These are phyloP conservation scores for Nakaseomyces kungkrabaensis DNA, from an alignment of 1,139 yeast species.

Conservation along the genomic window DNA sequence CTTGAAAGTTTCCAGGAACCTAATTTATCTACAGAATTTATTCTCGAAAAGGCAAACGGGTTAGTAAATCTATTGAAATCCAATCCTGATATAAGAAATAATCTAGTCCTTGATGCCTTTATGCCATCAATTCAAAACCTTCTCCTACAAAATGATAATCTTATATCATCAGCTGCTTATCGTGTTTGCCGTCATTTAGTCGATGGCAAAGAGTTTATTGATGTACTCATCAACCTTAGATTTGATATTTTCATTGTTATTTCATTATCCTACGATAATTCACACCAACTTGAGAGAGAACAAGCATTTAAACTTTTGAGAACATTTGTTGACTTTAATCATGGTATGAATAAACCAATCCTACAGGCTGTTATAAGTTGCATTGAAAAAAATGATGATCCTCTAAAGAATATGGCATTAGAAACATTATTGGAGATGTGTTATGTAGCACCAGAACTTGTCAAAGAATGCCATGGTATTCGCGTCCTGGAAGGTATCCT, in stretches of 20 bases:
- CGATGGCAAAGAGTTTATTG: slow-evolving; percentile 42
- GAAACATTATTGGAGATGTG: slow-evolving; percentile 63
- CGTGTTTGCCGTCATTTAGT: slow-evolving; percentile 60
- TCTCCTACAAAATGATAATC: slow-evolving; percentile 47
- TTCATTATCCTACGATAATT: slow-evolving; percentile 48
- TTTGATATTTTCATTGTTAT: slow-evolving; percentile 56
- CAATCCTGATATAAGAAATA: slow-evolving; percentile 55
- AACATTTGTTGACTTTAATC: slow-evolving; percentile 44
- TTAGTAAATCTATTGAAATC: slow-evolving; percentile 47
- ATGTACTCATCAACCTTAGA: slow-evolving; percentile 39
- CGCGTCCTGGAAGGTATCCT: slow-evolving; percentile 48
- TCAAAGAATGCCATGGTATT: slow-evolving; percentile 58
- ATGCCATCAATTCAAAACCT: slow-evolving; percentile 52
- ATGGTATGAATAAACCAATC: slow-evolving; percentile 50
- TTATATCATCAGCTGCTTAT: slow-evolving; percentile 67
- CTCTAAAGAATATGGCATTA: slow-evolving; percentile 45
- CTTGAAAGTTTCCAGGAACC: slow-evolving; percentile 37
- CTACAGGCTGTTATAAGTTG: slow-evolving; percentile 64
- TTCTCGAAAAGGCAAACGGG: slow-evolving; percentile 54
- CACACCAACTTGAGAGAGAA: slow-evolving; percentile 54
- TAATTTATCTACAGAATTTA: slow-evolving; percentile 37
- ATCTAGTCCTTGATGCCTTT: slow-evolving; percentile 53
- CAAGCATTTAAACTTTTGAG: slow-evolving; percentile 72
- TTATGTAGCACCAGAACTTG: slow-evolving; percentile 51
- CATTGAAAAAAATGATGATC: slow-evolving; percentile 53